Evolutionary conservation across 495 filamentous ascomycete genomes (phyloP), one percentile per base, ranked within the genome.

Genomic region (Penicillium antarcticum): DNA sequence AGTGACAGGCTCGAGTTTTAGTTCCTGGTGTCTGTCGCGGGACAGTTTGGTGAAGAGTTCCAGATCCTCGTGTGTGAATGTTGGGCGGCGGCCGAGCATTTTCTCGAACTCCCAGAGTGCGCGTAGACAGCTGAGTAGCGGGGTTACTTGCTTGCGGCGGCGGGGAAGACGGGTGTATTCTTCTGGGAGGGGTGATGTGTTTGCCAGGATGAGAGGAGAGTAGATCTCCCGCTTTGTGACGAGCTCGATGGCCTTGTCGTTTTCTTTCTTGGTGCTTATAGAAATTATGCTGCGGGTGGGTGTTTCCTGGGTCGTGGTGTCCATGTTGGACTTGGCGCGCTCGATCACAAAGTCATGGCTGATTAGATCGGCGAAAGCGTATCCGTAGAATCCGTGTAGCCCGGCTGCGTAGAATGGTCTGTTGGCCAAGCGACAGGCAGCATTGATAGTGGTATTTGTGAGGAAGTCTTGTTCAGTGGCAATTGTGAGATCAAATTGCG

Each of bases 191-290:
- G 80, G 77, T 12, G 89, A 88, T 14, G 80, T 80, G 63, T 91
- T 91, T 45, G 87, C 88, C 6, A 94, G 77, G 39, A 86, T 70
- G 55, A 94, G 84, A 4, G 90, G 89, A 11, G 84, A 87, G 74
- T 96, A 98, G 4, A 83, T 65, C 62, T 98, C 94, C 42, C 89
- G 79, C 71, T 97, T 97, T 36, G 87, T 95, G 39, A 97, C 92
- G 65, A 94, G 81, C 59, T 98, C 94, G 23, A 87, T 82, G n/a
- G 73, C 68, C 66, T 91, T 92, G 21, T 77, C 78, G 51, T 78
- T 77, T 55, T 92, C 87, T 51, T 83, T 84, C 61, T 89, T 92
- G 33, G 80, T 85, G 12, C 81, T 77, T 24, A 87, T 82, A 21
- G 81, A 75, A 9, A 92, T 67, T 34, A 97, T 76, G 53, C 81